These are phyloP conservation scores for Huntiella decipiens DNA, from an alignment of 2,329 filamentous ascomycete genomes.

Conservation along the genomic window DNA sequence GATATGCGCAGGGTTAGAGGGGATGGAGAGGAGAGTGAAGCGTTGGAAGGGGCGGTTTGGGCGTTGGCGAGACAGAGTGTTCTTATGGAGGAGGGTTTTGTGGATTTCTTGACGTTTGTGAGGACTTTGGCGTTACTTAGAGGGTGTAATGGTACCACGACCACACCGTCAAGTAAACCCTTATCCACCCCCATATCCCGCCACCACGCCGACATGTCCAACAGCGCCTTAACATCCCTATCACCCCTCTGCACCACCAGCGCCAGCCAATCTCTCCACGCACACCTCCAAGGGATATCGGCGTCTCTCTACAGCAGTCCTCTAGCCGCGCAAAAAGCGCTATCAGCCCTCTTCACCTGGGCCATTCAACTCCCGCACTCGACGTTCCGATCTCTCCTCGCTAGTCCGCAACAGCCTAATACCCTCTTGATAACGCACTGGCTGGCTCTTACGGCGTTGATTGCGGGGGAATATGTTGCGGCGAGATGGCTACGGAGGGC, in stretches of 20 bases:
- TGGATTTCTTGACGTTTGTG: constrained; percentile 42
- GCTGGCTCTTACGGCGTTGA: constrained; percentile 22
- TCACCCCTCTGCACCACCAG: constrained; percentile 23
- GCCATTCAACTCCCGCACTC: constrained; percentile 38
- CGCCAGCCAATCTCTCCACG: constrained; percentile 23
- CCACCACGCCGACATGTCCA: constrained; percentile 28
- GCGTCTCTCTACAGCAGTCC: no score
- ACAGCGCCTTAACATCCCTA: constrained; percentile 24
- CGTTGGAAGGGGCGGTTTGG: constrained; percentile 39
- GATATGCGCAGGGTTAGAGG: constrained; percentile 22
- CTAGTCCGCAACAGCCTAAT: constrained; percentile 26
- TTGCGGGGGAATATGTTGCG: constrained; percentile 24
- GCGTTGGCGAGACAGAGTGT: constrained; percentile 41
- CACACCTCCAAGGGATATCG: constrained; percentile 26
- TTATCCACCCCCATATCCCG: constrained; percentile 25
- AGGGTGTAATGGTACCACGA: constrained; percentile 28
- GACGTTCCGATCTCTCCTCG: constrained; percentile 30
- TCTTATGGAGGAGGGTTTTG: constrained; percentile 35
- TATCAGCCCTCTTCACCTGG: constrained; percentile 33
- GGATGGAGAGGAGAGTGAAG: constrained; percentile 35
- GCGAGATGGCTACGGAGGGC: constrained; percentile 31
- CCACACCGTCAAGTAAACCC: not conserved
- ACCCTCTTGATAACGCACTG: constrained; percentile 33
- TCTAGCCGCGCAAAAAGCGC: constrained; percentile 25
- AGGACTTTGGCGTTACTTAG: constrained; percentile 35